Evolutionary conservation across 1,284 basidiomycete genomes (phyloP), one percentile per base, ranked within the genome.

Genomic region (Trametes sp.): DNA sequence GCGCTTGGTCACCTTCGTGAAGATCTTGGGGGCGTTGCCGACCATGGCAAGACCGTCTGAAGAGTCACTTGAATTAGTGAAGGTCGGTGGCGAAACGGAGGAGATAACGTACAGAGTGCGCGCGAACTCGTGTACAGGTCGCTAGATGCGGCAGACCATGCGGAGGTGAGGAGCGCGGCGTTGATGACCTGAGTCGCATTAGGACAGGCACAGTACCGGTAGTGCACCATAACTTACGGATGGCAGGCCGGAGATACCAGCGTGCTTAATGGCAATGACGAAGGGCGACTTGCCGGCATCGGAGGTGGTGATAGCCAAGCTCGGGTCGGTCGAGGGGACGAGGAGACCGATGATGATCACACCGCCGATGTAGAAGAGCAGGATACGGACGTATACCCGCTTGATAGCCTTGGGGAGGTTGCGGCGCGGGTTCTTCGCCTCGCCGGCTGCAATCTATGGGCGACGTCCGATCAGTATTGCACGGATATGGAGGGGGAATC

Each of bases 101-200:
- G 19, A 8, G 1, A 8, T 21, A 10, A 79, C 89, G 70, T 69
- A 91, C 90, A 95, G 10, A 95, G 80, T 5, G 90, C 92, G 59
- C 94, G 87, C 21, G 90, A 93, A 54, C 88, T 88, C 0, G 91
- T 92, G 77, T 94, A 97, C 57, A 96, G 75, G 71, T 95, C 90
- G 70, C 89, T 90, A 23, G 88, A 92, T 0, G 92, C 93, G 16
- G 95, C 93, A 9, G 92, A 95, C 85, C 92, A 93, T 1, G 95
- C 94, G 2, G 93, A 92, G 24, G 89, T 93, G 65, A 96, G 77
- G 31, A 97, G 83, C 71, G 87, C 89, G 16, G 95, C 94, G 74
- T 96, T 97, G 79, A 96, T 93, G 68, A 95, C 79, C 87, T 88
- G 26, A 5, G 21, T 38, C 26, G 31, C 13, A 9, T 19, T n/a